Conservation (phyloP, 2,329 filamentous ascomycete genomes). For the Fusarium sp. region DNA sequence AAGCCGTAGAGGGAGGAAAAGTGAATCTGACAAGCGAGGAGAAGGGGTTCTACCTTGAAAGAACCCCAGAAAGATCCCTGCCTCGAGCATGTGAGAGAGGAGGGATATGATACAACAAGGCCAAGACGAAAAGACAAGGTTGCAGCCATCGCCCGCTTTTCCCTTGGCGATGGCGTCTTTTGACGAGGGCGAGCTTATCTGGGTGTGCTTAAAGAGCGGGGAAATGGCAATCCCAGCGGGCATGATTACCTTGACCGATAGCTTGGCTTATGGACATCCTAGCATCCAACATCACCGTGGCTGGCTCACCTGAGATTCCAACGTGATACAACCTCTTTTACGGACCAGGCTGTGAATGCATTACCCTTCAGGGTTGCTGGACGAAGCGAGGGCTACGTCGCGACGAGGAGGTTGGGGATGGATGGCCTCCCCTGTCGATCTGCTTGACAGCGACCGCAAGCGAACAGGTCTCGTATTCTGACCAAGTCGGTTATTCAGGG, state of each 20-base stretch:
- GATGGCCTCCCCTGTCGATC: conserved; percentile 1
- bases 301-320: not conserved
- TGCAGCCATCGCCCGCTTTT: not conserved
- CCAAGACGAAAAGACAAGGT: not conserved
- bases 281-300: not conserved
- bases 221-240: not conserved
- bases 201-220: not conserved
- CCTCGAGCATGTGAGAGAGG: not conserved
- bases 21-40: not conserved
- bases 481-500: not conserved
- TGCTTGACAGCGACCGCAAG: not conserved
- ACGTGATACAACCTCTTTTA: not conserved
- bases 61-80: not conserved
- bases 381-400: not conserved
- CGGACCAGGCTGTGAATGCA: not conserved
- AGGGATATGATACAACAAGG: not conserved
- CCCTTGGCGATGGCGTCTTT: not conserved
- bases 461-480: not conserved
- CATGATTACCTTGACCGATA: not conserved
- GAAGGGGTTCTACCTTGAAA: not conserved
- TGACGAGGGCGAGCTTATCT: not conserved
- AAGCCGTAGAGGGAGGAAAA: not conserved
- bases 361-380: not conserved
- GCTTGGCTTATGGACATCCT: not conserved
- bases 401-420: not conserved